phyloP scores from a whole-genome alignment of 208 protist genomes.

The Lotmaria passim region DNA sequence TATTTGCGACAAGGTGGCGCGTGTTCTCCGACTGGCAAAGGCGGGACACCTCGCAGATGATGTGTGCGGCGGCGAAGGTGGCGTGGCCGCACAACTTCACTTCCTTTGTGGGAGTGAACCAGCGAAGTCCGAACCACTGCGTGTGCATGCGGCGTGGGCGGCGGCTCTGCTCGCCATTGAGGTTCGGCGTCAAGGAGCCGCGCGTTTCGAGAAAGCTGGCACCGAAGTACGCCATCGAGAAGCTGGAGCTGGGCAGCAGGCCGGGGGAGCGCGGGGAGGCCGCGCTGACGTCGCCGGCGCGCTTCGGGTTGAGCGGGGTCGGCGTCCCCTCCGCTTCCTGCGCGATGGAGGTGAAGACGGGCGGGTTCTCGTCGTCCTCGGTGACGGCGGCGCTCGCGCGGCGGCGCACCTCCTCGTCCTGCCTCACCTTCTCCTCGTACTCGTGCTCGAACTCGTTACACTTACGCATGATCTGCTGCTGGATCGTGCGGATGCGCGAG shows the following conservation, averaged over 20 bases:
- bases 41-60: constrained; percentile 63
- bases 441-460: constrained; percentile 61
- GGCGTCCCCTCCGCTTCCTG: constrained; percentile 12
- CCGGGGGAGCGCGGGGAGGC: constrained; percentile 34
- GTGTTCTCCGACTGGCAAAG: constrained; percentile 44
- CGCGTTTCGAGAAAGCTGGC: constrained; percentile 49
- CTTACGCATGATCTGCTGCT: constrained; percentile 57
- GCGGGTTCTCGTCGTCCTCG: constrained; percentile 32
- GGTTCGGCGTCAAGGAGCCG: constrained; percentile 29
- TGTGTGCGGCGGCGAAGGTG: constrained; percentile 77
- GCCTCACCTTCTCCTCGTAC: constrained; percentile 59
- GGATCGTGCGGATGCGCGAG: constrained; percentile 43
- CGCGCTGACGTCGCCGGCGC: constrained; percentile 9
- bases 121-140: constrained; percentile 81
- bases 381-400: constrained; percentile 31
- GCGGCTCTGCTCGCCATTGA: constrained; percentile 27
- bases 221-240: constrained; percentile 54
- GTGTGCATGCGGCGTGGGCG: constrained; percentile 56
- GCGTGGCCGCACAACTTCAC: constrained; percentile 74
- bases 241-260: constrained; percentile 54
- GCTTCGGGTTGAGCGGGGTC: constrained; percentile 6
- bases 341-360: constrained; percentile 1
- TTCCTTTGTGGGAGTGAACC: constrained; percentile 76
- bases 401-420: constrained; percentile 39
- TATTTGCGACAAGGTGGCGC: constrained; percentile 47